Base-by-base conservation (phyloP, 306 rosid species). In the peach (Prunus persica) region DNA sequence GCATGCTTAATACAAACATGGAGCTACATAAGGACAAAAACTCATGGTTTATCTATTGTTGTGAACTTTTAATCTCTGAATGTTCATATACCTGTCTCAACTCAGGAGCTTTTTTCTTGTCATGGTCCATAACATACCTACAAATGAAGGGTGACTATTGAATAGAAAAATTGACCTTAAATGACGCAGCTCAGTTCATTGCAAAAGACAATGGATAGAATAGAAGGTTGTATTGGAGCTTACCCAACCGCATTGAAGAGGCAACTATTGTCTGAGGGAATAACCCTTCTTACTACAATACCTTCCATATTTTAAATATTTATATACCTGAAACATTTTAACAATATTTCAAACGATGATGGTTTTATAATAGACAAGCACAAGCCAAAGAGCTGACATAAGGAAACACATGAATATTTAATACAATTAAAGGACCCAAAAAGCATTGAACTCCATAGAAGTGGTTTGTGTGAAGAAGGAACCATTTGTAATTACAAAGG, bases 231-330 rank as follows among this genome's bases (percentile, higher is more conserved):
- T 19, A 13, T 13, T n/a, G 30, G 71, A 77, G 79, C 85, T 75
- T 83, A 96, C 99, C 99, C 97, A 34, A 96, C 91, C 5, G 99
- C 99, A 79, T 96, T 96, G 74, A 96, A 96, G 79, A 96, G 91
- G 78, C 99, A 96, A 81, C 97, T 92, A 78, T 96, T 92, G 79
- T 89, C 88, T 24, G 98, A 91, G 76, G 95, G 96, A 82, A 91
- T 93, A 38, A 91, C 93, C 79, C 96, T 90, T 85, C 98, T 90
- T 70, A 81, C 82, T 27, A 93, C 81, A 70, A 73, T 58, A n/a
- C 96, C 98, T 75, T 93, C 98, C 98, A 89, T 92, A 75, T 54
- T 81, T 19, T 5, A 76, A 38, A 61, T 25, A 62, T 2, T 28
- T 79, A 57, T 27, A 60, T 65, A 43, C 84, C 92, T 85, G 82